Evolutionary conservation across 305 asterid genomes (phyloP).

Genomic region (Solanum hybrid): DNA sequence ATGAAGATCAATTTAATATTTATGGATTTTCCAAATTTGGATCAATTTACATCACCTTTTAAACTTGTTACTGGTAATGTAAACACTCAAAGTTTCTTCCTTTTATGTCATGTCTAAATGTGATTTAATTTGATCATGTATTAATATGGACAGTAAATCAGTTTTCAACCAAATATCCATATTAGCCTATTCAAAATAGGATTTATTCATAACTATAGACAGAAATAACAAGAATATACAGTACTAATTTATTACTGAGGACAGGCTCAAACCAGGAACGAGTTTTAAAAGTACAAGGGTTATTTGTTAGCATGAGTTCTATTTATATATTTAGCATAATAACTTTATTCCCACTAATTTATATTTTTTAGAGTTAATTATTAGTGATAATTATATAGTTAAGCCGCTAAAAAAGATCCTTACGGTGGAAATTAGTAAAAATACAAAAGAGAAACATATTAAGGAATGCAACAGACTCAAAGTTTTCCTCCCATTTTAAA

Average conservation of each 20-base stretch:
- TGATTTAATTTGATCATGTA: background rate
- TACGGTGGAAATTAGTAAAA: background rate
- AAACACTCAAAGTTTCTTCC: background rate
- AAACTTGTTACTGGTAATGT: background rate
- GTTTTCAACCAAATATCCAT: background rate
- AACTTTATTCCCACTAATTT: background rate
- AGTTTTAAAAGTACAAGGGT: background rate
- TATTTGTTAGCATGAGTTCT: background rate
- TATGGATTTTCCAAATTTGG: background rate
- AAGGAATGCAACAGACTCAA: background rate
- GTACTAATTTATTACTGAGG: background rate
- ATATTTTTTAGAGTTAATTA: background rate
- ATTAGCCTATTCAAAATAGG: background rate
- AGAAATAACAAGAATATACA: background rate
- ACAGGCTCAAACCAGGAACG: background rate
- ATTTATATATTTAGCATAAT: background rate
- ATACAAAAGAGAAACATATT: background rate
- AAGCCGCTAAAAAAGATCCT: background rate
- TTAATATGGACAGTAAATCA: background rate
- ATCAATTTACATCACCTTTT: background rate
- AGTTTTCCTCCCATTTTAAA: background rate
- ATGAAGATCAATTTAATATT: background rate
- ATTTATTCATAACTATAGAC: too few relatives aligned
- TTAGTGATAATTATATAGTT: background rate
- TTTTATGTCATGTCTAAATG: background rate